These are phyloP conservation scores for Rhodomyrtus psidioides DNA, from an alignment of 441 rosid species.

Conservation along the genomic window DNA sequence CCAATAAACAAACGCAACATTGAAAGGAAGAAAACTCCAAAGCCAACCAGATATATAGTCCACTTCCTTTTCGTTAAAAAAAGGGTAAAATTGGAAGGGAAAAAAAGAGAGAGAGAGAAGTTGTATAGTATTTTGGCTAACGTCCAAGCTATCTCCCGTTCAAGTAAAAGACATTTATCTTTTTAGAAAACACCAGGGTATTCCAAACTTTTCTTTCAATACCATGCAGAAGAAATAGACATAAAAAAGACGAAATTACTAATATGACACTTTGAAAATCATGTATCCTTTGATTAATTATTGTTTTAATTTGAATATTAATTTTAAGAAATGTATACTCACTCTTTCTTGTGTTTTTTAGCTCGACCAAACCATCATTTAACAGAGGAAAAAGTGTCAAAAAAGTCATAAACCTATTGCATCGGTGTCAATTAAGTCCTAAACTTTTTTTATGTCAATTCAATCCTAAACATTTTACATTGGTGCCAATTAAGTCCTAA, in stretches of 20 bases:
- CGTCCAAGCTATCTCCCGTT: background rate
- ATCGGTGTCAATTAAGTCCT: too few relatives aligned
- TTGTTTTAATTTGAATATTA: background rate
- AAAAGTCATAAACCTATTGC: too few relatives aligned
- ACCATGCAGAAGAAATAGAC: background rate
- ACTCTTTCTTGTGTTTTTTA: background rate
- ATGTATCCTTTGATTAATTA: background rate
- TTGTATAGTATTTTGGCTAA: background rate
- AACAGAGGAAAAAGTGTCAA: too few relatives aligned
- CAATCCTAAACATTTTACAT: too few relatives aligned
- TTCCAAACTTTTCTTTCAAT: background rate
- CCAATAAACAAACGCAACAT: background rate
- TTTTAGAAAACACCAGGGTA: background rate
- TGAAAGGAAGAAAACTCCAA: background rate
- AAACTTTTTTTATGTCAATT: too few relatives aligned
- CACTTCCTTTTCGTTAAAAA: background rate
- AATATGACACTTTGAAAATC: background rate
- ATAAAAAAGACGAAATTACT: background rate
- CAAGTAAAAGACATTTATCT: background rate
- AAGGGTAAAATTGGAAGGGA: background rate
- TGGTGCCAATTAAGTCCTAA: too few relatives aligned
- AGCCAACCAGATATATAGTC: background rate
- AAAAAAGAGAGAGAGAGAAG: too few relatives aligned
- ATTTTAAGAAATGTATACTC: background rate
- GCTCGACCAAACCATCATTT: background rate